Evolutionary conservation across 345 rosid species (phyloP).

Genomic region (Syzygium aromaticum): DNA sequence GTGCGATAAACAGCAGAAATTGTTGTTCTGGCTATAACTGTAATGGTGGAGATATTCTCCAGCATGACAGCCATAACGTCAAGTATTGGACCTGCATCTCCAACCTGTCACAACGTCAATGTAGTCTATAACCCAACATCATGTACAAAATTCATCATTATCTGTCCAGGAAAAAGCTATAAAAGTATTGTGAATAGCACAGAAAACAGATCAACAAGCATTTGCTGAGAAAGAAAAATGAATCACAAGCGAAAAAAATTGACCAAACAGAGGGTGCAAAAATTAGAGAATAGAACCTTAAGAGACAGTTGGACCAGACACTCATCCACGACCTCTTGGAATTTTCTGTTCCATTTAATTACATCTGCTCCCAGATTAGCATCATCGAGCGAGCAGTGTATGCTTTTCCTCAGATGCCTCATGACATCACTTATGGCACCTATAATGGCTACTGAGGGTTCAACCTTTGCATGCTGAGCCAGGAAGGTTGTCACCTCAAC

Average conservation of each 20-base stretch:
- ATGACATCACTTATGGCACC: constrained; percentile 75
- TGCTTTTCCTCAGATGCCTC: constrained; percentile 87
- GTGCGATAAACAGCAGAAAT: constrained; percentile 78
- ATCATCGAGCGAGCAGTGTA: constrained; percentile 75
- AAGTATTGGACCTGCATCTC: constrained; percentile 92
- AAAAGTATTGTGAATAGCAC: not conserved
- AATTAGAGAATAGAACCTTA: constrained; percentile 39
- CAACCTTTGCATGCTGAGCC: constrained; percentile 56
- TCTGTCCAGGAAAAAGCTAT: not conserved
- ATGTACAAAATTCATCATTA: not conserved
- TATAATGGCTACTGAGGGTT: constrained; percentile 67
- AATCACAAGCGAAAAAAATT: not conserved
- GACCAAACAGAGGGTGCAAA: not conserved
- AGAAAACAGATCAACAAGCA: not conserved
- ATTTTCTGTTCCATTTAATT: constrained; percentile 47
- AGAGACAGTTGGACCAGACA: constrained; percentile 65
- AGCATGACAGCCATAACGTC: constrained; percentile 84
- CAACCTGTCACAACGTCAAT: constrained; percentile 40
- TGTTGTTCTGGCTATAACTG: constrained; percentile 71
- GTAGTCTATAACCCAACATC: not conserved
- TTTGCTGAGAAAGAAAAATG: not conserved
- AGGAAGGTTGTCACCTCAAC: constrained; percentile 68
- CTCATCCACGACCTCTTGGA: constrained; percentile 68
- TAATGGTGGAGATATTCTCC: constrained; percentile 77
- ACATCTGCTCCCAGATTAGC: constrained; percentile 47